Percentiles rank a stretch among this genome's conserved stretches.
These are phyloP conservation scores for Polygonum maritimum DNA, from an alignment of 148 eudicot genomes.

Conservation along the genomic window DNA sequence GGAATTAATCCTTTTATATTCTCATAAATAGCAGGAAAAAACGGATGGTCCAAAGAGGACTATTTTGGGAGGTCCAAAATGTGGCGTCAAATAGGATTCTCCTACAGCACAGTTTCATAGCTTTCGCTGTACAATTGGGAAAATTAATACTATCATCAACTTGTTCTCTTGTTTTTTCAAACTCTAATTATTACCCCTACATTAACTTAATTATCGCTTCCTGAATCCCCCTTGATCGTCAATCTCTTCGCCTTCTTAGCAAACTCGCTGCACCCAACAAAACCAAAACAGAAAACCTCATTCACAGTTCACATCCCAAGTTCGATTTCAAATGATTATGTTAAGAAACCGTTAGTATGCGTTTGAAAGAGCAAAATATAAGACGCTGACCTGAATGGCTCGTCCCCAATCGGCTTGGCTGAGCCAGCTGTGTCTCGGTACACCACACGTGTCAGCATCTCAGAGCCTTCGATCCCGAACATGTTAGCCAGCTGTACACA, in stretches of 20 bases:
- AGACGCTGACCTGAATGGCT: slow-evolving; percentile 48
- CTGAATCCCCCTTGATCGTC: slow-evolving; percentile 54
- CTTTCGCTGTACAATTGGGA: slow-evolving; percentile 33
- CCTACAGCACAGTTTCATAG: slow-evolving; percentile 3
- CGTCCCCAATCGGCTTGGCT: slow-evolving; percentile 53
- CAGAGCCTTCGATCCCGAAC: slow-evolving; percentile 51
- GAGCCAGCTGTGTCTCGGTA: slow-evolving; percentile 46
- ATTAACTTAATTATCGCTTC: slow-evolving; percentile 31
- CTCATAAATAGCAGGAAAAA: not conserved
- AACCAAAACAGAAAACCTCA: not conserved
- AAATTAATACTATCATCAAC: slow-evolving; percentile 11
- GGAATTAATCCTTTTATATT: not conserved
- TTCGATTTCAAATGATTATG: too few species aligned
- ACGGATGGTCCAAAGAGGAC: not conserved
- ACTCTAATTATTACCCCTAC: slow-evolving; percentile 21
- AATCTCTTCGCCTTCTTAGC: slow-evolving; percentile 58
- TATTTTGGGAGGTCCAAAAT: slow-evolving; percentile 1
- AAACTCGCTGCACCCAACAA: slow-evolving; percentile 50
- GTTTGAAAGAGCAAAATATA: not conserved
- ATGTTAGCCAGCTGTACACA: slow-evolving; percentile 46
- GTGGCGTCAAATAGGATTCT: not conserved
- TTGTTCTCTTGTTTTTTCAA: not conserved
- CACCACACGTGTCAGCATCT: slow-evolving; percentile 46
- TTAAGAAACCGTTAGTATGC: not conserved
- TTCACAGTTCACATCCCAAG: not conserved